Conservation (phyloP, 805 yeast genomes). For the Metahyphopichia silvanorum region DNA sequence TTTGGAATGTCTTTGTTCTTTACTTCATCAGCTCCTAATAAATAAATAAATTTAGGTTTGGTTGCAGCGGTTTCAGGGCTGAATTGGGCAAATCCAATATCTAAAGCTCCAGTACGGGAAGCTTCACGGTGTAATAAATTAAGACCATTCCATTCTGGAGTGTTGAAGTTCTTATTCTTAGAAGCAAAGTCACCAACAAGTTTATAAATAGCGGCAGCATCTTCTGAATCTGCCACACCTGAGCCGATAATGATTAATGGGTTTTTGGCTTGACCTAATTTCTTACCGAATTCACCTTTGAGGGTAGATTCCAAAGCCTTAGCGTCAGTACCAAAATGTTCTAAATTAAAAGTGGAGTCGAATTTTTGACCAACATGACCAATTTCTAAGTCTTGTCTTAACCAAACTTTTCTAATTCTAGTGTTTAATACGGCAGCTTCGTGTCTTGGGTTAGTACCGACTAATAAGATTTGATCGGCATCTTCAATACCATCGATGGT, state of each 20-base stretch:
- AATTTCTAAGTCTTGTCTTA: constrained; percentile 62
- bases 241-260: constrained; percentile 83
- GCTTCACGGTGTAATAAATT: constrained; percentile 82
- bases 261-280: constrained; percentile 59
- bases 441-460: constrained; percentile 86
- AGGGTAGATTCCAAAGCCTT: constrained; percentile 58
- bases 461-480: constrained; percentile 75
- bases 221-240: constrained; percentile 66
- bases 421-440: constrained; percentile 88
- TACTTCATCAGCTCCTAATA: constrained; percentile 83
- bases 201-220: constrained; percentile 58
- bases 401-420: constrained; percentile 79
- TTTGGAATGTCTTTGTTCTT: constrained; percentile 65
- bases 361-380: constrained; percentile 73
- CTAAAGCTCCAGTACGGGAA: constrained; percentile 83
- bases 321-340: constrained; percentile 60
- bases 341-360: constrained; percentile 69
- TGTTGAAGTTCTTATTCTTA: constrained; percentile 55
- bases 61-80: constrained; percentile 45
- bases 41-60: constrained; percentile 71
- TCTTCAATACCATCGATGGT: constrained; percentile 75
- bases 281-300: constrained; percentile 65
- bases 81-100: constrained; percentile 67
- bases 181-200: constrained; percentile 59
- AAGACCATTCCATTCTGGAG: constrained; percentile 77